Base-by-base conservation (phyloP, 352 stramenopile genomes). In the Phytophthora podocarpi region DNA sequence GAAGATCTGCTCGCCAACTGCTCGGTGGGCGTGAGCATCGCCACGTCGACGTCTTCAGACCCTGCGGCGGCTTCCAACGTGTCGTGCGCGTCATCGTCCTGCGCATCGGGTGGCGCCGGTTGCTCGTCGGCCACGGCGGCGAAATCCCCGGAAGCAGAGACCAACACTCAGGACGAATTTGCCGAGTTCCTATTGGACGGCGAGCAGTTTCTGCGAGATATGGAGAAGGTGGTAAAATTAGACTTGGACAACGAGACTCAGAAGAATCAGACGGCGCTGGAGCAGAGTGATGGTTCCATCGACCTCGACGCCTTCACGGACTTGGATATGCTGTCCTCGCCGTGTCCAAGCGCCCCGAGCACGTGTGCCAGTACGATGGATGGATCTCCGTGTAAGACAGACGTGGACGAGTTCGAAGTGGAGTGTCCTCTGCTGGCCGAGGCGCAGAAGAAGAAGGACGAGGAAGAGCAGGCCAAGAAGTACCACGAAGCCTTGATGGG, bases 161-260 rank as follows among this genome's bases (percentile, higher is more conserved):
- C 57, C 52, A 56, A 37, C 34, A 59, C 27, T 50, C 59, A 64
- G 9, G 65, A 81, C 48, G 73, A 82, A 5, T 56, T 81, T 36
- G 50, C 70, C 24, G 76, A 72, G 1, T 81, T 90, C 16, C 34
- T 89, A 51, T 62, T 87, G 56, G 74, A 85, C 53, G 66, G 71
- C 26, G 81, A 89, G 43, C 68, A 82, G n/a, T 82, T 89, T 52
- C 42, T 89, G 11, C 54, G 65, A 20, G 72, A 85, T 26, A 77
- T 85, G 70, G 76, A 85, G 40, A 78, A 82, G 36, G 69, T 78
- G 36, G 74, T 78, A 43, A 70, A 72, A 46, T 41, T 87, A 30
- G 73, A 83, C 30, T 58, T 64, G 21, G 55, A 71, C 23, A 15
- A 2, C 16, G 48, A 61, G 35, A 59, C 54, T 55, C 52, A 59